Evolutionary conservation across 1,139 yeast species (phyloP).

Genomic region (Saccharomyces hybrid): DNA sequence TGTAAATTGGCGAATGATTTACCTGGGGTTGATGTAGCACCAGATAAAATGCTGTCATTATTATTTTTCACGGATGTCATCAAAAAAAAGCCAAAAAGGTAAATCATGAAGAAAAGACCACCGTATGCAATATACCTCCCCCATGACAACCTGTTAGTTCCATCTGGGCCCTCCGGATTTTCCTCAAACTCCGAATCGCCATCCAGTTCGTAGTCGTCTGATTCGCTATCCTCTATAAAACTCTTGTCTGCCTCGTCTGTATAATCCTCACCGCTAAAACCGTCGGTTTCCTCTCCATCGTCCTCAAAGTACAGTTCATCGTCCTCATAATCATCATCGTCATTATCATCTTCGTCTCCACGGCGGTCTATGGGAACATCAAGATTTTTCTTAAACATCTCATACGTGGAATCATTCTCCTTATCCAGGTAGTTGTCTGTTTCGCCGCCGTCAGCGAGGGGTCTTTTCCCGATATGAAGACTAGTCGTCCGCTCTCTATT

Average conservation of each 20-base stretch:
- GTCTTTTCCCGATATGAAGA: constrained; percentile 7
- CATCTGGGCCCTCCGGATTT: background rate
- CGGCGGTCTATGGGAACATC: background rate
- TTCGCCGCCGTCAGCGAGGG: constrained; percentile 8
- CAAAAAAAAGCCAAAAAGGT: background rate
- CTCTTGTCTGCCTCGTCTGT: constrained; percentile 14
- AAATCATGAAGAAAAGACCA: background rate
- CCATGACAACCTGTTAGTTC: background rate
- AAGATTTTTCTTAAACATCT: constrained; percentile 2
- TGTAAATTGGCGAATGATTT: constrained; percentile 14
- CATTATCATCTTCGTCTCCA: too few species aligned
- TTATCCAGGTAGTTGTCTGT: constrained; percentile 1
- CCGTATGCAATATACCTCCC: background rate
- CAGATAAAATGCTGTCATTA: background rate
- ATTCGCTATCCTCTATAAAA: constrained; percentile 8
- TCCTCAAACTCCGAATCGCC: constrained; percentile 4
- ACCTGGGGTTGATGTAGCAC: background rate
- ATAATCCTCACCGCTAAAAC: constrained; percentile 10
- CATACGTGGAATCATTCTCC: background rate
- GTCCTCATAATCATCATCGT: constrained; percentile 2
- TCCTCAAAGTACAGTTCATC: constrained; percentile 7
- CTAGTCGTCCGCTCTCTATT: background rate
- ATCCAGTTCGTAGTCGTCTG: background rate
- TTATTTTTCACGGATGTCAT: background rate
- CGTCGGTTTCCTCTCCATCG: constrained; percentile 8